These are phyloP conservation scores for Schizosaccharomyces japonicus DNA, from an alignment of 805 yeast genomes.

Conservation along the genomic window DNA sequence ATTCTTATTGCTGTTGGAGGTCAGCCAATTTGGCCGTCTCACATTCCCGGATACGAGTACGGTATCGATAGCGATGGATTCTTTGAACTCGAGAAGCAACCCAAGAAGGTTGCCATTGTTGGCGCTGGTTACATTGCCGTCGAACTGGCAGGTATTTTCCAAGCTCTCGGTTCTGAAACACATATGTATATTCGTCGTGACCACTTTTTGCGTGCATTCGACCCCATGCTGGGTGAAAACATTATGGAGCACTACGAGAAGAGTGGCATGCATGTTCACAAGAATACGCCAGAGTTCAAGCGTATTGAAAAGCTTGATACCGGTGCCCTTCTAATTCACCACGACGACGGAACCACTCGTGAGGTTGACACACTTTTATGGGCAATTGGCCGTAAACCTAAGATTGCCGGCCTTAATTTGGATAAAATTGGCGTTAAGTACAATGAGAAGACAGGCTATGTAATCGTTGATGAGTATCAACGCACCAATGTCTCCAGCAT, in stretches of 20 bases:
- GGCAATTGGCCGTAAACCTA: conserved; percentile 81
- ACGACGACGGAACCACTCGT: conserved; percentile 22
- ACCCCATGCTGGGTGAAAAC: conserved; percentile 51
- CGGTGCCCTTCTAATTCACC: conserved; percentile 28
- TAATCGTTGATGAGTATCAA: conserved; percentile 73
- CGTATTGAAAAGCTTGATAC: conserved; percentile 20
- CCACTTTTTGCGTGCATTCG: conserved; percentile 71
- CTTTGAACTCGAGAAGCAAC: conserved; percentile 57
- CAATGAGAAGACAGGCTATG: conserved; percentile 33
- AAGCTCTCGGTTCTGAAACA: conserved; percentile 65
- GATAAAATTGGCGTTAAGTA: conserved; percentile 54
- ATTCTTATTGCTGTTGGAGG: conserved; percentile 89
- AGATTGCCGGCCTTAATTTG: conserved; percentile 40
- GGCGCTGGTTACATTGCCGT: conserved; percentile 97
- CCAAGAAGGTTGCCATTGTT: conserved; percentile 76
- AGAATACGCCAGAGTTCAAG: conserved; percentile 26
- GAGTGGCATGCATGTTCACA: conserved; percentile 63
- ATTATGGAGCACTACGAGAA: conserved; percentile 60
- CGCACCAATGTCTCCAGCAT: conserved; percentile 46
- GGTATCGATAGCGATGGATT: conserved; percentile 84
- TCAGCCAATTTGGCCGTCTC: conserved; percentile 41
- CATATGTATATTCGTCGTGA: conserved; percentile 79
- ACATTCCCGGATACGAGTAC: conserved; percentile 54
- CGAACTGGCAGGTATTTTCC: conserved; percentile 85
- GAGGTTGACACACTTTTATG: conserved; percentile 66